These are phyloP conservation scores for Suillus spraguei DNA, from an alignment of 768 basidiomycete species.

Conservation along the genomic window DNA sequence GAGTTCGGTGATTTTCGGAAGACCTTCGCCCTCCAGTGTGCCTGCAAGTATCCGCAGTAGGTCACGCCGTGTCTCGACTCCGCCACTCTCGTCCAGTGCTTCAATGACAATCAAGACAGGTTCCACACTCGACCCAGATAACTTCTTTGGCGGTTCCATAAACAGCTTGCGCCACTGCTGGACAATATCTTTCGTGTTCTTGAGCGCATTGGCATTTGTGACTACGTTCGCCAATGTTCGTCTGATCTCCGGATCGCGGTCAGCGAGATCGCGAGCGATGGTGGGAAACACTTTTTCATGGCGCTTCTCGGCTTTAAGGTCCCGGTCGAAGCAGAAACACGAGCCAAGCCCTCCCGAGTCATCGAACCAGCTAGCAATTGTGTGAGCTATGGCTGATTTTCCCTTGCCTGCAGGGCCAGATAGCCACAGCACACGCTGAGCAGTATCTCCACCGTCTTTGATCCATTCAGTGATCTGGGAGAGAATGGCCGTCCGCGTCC, in stretches of 20 bases:
- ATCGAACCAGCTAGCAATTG: neutral
- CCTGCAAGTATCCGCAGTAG: conserved; percentile 25
- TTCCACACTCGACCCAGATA: conserved; percentile 11
- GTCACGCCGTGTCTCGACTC: conserved; percentile 12
- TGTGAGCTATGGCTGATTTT: conserved; percentile 31
- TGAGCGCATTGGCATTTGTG: conserved; percentile 3
- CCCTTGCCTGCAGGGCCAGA: conserved; percentile 25
- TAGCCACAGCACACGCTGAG: conserved; percentile 16
- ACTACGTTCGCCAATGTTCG: neutral
- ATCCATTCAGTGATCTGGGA: conserved; percentile 21
- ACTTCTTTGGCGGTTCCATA: conserved; percentile 14
- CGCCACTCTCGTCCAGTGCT: conserved; percentile 22
- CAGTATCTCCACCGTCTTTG: neutral
- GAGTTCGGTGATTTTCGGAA: neutral
- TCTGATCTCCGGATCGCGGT: conserved; percentile 15
- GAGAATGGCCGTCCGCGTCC: conserved; percentile 18
- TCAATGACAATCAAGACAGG: conserved; percentile 31
- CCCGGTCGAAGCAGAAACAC: conserved; percentile 21
- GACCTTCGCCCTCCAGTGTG: neutral
- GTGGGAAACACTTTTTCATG: conserved; percentile 30
- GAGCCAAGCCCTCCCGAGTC: conserved; percentile 20
- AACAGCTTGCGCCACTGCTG: conserved; percentile 22
- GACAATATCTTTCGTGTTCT: neutral
- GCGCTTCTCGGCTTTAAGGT: conserved; percentile 3
- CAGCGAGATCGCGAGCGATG: conserved; percentile 27